phyloP scores from a whole-genome alignment of 2,329 filamentous ascomycete genomes.

The Fusarium beomiforme region DNA sequence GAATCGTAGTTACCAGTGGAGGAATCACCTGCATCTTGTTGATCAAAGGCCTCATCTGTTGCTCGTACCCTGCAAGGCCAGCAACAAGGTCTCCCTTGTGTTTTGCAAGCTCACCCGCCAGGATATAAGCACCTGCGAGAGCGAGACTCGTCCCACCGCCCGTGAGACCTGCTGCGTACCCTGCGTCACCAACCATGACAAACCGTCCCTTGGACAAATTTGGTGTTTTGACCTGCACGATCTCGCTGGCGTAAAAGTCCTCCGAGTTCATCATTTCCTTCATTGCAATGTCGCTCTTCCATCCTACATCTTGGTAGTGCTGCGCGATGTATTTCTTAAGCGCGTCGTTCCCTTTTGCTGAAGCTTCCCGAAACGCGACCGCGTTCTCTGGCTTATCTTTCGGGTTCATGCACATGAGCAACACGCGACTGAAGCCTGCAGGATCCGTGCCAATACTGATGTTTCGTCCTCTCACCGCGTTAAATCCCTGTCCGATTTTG shows the following conservation, averaged over 20 bases:
- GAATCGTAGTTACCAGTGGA: conserved; percentile 46
- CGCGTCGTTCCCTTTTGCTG: conserved; percentile 35
- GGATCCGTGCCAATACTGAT: conserved; percentile 49
- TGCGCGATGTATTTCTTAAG: conserved; percentile 52
- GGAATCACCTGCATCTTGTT: conserved; percentile 47
- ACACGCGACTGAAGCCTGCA: conserved; percentile 45
- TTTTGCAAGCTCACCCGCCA: conserved; percentile 57
- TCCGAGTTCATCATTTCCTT: conserved; percentile 46
- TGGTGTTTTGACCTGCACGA: conserved; percentile 56
- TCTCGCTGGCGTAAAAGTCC: conserved; percentile 58
- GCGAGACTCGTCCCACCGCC: conserved; percentile 60
- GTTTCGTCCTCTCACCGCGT: conserved; percentile 50
- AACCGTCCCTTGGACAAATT: conserved; percentile 53
- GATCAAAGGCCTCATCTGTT: conserved; percentile 53
- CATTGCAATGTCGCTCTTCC: conserved; percentile 53
- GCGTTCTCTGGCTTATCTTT: conserved; percentile 41
- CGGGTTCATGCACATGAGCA: conserved; percentile 50
- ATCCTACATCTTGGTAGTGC: conserved; percentile 56
- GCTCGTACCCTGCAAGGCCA: conserved; percentile 53
- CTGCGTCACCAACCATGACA: conserved; percentile 62
- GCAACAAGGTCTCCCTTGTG: conserved; percentile 41
- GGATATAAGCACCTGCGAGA: conserved; percentile 59
- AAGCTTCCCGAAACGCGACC: conserved; percentile 52
- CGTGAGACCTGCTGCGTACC: conserved; percentile 55
- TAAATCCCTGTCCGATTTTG: conserved; percentile 51